These are phyloP conservation scores for Pythium periplocum DNA, from an alignment of 352 stramenopile species.

Conservation along the genomic window DNA sequence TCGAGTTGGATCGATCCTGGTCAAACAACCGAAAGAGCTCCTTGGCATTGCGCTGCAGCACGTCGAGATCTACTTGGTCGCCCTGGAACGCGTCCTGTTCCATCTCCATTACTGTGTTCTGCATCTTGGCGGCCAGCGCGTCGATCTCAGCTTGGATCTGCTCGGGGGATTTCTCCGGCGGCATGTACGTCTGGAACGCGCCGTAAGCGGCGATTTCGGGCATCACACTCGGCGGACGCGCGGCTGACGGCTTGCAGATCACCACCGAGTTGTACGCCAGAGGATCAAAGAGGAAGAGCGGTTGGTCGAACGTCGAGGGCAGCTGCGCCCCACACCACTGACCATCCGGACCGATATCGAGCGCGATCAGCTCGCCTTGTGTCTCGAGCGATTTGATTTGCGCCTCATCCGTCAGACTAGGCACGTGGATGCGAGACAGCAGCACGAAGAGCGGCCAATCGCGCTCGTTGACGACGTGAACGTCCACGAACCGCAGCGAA, in stretches of 20 bases:
- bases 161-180: conserved; percentile 39
- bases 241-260: conserved; percentile 55
- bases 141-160: conserved; percentile 44
- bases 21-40: conserved; percentile 73
- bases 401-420: conserved; percentile 20
- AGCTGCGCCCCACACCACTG: conserved; percentile 57
- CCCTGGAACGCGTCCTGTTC: conserved; percentile 29
- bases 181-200: conserved; percentile 48
- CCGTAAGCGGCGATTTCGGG: conserved; percentile 49
- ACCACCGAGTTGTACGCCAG: conserved; percentile 40
- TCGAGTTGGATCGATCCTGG: conserved; percentile 66
- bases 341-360: conserved; percentile 55
- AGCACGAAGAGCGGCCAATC: conserved; percentile 55
- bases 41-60: conserved; percentile 42
- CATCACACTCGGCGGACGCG: conserved; percentile 42
- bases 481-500: conserved; percentile 53
- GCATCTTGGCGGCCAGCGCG: conserved; percentile 31
- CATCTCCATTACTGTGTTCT: conserved; percentile 50
- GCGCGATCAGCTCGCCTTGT: conserved; percentile 36
- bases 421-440: conserved; percentile 27
- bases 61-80: conserved; percentile 26
- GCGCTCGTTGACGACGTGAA: conserved; percentile 48
- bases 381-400: conserved; percentile 31
- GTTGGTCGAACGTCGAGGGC: conserved; percentile 42
- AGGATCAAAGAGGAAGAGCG: conserved; percentile 50